phyloP scores from a whole-genome alignment of 192 early-diverging fungal genomes.

The Mortierella hygrophila region DNA sequence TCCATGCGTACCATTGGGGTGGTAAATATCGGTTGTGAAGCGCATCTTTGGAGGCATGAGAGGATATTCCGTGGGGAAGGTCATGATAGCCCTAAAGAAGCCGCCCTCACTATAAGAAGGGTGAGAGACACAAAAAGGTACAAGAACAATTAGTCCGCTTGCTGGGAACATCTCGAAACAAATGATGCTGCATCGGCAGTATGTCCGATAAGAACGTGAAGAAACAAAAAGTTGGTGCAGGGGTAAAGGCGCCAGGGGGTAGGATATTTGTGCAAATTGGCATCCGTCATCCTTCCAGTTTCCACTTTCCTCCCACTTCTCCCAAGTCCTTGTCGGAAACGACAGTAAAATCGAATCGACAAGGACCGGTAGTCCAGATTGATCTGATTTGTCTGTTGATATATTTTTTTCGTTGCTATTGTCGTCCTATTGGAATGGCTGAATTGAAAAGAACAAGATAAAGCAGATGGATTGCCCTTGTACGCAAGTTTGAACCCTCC shows the following conservation, averaged over 20 bases:
- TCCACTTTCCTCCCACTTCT: background rate
- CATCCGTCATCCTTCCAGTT: background rate
- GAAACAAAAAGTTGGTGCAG: background rate
- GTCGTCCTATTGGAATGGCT: background rate
- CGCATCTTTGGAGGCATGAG: constrained; percentile 89
- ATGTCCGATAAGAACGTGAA: background rate
- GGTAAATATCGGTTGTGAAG: constrained; percentile 91
- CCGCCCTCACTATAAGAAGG: constrained; percentile 84
- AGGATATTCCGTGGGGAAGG: constrained; percentile 85
- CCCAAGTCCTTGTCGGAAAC: background rate
- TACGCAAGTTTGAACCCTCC: background rate
- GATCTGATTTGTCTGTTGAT: background rate
- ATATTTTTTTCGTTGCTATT: background rate
- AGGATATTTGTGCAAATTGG: background rate
- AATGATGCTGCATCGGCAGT: background rate
- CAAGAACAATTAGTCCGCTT: background rate
- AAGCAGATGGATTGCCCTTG: background rate
- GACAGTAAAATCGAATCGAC: background rate
- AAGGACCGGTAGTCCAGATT: background rate
- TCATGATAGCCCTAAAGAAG: constrained; percentile 88
- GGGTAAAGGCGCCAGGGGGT: background rate
- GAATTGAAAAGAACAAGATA: background rate
- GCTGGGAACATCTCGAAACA: constrained; percentile 13
- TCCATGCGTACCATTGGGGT: constrained; percentile 81
- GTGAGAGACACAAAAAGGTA: background rate